phyloP scores from a whole-genome alignment of 345 rosid genomes.

The Populus alba region DNA sequence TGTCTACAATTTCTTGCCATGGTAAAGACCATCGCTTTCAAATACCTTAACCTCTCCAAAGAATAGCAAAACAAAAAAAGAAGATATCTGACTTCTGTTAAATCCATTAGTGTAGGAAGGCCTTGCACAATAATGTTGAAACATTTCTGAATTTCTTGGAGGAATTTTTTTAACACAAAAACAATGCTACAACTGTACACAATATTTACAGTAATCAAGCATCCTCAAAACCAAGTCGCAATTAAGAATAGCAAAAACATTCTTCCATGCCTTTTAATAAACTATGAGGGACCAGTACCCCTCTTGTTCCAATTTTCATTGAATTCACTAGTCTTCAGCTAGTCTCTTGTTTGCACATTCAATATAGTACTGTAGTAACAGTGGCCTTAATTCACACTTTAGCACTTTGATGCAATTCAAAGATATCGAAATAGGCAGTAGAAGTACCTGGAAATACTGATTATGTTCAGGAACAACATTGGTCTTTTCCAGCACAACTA shows the following conservation, averaged over 20 bases:
- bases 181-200: neutral
- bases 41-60: neutral
- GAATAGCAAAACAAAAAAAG: neutral
- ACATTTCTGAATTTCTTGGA: neutral
- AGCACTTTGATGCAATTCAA: neutral
- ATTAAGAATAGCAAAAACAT: neutral
- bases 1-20: neutral
- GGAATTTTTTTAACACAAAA: neutral
- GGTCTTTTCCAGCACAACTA: slow-evolving; percentile 65
- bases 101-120: neutral
- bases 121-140: neutral
- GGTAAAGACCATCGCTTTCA: neutral
- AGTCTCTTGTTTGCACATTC: neutral
- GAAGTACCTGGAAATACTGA: slow-evolving; percentile 78
- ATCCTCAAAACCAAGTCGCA: neutral
- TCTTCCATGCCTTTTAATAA: neutral
- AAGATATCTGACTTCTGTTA: neutral
- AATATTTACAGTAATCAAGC: neutral
- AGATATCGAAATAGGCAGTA: slow-evolving; percentile 2
- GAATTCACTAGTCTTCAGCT: neutral
- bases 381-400: neutral
- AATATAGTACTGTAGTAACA: neutral
- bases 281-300: neutral
- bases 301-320: neutral
- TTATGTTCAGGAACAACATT: slow-evolving; percentile 90